Evolutionary conservation across 1,139 yeast genomes (phyloP).

Genomic region (Lodderomyces jiufengensis): DNA sequence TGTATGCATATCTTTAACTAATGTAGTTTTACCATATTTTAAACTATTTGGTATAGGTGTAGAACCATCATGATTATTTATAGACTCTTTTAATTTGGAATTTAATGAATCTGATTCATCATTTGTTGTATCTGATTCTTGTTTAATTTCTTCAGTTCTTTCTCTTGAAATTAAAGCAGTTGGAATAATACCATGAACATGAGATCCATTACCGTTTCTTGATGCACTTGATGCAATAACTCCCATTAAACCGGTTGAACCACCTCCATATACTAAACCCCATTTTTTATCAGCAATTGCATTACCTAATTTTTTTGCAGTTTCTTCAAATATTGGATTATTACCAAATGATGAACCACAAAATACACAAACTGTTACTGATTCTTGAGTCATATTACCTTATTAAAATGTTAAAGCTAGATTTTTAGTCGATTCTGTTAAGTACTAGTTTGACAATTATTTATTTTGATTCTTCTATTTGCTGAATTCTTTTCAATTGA

Average conservation of each 20-base stretch:
- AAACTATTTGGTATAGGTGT: slow-evolving; percentile 62
- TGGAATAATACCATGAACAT: slow-evolving; percentile 85
- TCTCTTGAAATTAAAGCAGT: slow-evolving; percentile 76
- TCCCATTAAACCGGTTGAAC: slow-evolving; percentile 87
- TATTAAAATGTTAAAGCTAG: not conserved
- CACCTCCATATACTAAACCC: slow-evolving; percentile 90
- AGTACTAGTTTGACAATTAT: no score
- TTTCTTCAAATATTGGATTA: slow-evolving; percentile 45
- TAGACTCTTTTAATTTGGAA: slow-evolving; percentile 40
- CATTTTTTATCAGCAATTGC: slow-evolving; percentile 56
- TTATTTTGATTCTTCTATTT: no score
- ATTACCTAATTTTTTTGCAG: slow-evolving; percentile 59
- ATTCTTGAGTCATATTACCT: slow-evolving; percentile 9
- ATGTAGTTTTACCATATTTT: slow-evolving; percentile 71
- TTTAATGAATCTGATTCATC: slow-evolving; percentile 44
- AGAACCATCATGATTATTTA: slow-evolving; percentile 52
- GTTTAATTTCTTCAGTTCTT: slow-evolving; percentile 45
- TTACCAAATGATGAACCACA: slow-evolving; percentile 83
- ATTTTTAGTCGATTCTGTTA: no score
- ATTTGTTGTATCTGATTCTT: slow-evolving; percentile 18
- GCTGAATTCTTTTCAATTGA: no score
- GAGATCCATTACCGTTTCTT: slow-evolving; percentile 59
- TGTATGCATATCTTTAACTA: slow-evolving; percentile 88
- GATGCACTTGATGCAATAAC: slow-evolving; percentile 73
- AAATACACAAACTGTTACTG: slow-evolving; percentile 58